These are phyloP conservation scores for Murraya koenigii DNA, from an alignment of 345 rosid species.

Conservation along the genomic window DNA sequence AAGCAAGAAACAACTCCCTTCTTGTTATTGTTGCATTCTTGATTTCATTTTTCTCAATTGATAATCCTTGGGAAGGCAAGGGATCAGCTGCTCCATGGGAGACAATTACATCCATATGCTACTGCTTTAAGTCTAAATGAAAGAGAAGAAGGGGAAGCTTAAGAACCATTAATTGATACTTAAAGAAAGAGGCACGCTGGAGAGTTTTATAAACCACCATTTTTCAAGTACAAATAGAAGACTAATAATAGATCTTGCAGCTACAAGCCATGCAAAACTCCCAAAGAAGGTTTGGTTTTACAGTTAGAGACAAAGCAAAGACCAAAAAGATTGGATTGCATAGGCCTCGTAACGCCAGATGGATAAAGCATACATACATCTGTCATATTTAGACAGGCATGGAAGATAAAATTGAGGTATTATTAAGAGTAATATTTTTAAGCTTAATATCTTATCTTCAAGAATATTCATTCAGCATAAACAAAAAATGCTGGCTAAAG, in stretches of 20 bases:
- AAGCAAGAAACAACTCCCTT: conserved; percentile 11
- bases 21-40: background rate
- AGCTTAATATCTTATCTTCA: background rate
- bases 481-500: background rate
- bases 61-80: background rate
- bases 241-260: background rate
- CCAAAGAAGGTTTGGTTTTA: background rate
- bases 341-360: background rate
- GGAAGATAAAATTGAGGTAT: background rate
- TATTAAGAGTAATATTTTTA: background rate
- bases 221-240: background rate
- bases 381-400: too few species aligned
- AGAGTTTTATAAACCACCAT: background rate
- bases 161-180: background rate
- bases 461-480: conserved; percentile 7
- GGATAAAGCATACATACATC: background rate
- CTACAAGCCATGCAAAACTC: background rate
- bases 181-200: background rate
- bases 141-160: background rate
- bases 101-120: background rate
- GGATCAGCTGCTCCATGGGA: background rate
- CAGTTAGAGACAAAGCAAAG: background rate
- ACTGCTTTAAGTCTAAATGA: background rate
- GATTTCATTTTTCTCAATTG: background rate
- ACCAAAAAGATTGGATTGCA: background rate